Evolutionary conservation across 768 basidiomycete species (phyloP), one percentile per base, ranked within the genome.

Genomic region (Lactifluus piperatus): DNA sequence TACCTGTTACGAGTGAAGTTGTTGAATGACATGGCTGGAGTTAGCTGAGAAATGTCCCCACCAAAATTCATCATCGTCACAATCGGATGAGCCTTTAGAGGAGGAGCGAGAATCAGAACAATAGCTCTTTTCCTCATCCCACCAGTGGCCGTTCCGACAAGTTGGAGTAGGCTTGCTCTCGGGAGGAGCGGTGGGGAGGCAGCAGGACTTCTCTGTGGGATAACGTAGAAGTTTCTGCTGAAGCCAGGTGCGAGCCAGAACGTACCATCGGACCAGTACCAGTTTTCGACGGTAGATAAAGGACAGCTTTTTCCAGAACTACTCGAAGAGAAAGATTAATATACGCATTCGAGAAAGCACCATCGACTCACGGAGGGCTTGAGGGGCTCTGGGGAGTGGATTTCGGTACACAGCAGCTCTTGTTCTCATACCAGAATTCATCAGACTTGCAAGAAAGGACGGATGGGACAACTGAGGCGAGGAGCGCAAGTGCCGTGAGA

Each of bases 341-440:
- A 53, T 20, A 29, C 46, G 11, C 13, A 32, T 22, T 30, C 22
- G n/a, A 8, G 49, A 16, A 24, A 13, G 16, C 27, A 20, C 11
- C 22, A 59, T 29, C 22, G 11, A 46, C 65, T 52, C 29, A 58
- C 58, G 79, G 77, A 29, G 79, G 78, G 18, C 69, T 51, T 5
- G 75, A 72, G 5, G 72, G 68, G 24, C 62, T 62, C 7, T 72
- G 68, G 1, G 77, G 76, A 41, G 76, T 75, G 13, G 46, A 46
- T 1, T 46, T 51, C 20, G 51, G 43, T 6, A 36, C 56, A 53
- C 66, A 67, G 57, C 57, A 60, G 24, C 49, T 24, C 53, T 56
- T 58, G 4, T 43, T 49, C 1, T 65, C 48, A 49, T 57, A 66
- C 24, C 53, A 65, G 39, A 56, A 51, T 59, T 62, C 5, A 51